Evolutionary conservation across 2,329 filamentous ascomycete species (phyloP).

Genomic region (Aureobasidium sp.): DNA sequence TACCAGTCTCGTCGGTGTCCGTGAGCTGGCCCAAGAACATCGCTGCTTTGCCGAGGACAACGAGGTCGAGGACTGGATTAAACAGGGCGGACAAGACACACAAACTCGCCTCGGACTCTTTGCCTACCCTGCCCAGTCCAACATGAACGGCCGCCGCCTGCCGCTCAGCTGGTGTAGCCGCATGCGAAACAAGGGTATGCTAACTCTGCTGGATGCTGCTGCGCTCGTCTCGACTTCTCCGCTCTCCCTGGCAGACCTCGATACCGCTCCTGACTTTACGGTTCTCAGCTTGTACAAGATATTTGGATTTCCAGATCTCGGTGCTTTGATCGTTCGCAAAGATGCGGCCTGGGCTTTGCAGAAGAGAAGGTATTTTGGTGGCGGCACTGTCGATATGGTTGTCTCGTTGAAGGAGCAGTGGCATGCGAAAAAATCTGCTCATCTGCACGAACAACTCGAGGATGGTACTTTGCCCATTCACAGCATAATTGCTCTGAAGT

Average conservation of each 20-base stretch:
- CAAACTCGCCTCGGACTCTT: slow-evolving; percentile 45
- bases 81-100: slow-evolving; percentile 28
- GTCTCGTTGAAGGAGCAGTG: slow-evolving; percentile 62
- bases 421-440: slow-evolving; percentile 64
- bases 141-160: slow-evolving; percentile 74
- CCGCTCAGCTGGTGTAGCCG: slow-evolving; percentile 59
- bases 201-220: slow-evolving; percentile 75
- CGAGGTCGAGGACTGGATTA: slow-evolving; percentile 58
- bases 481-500: slow-evolving; percentile 72
- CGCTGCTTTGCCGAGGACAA: slow-evolving; percentile 56
- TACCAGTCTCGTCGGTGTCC: slow-evolving; percentile 75
- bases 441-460: slow-evolving; percentile 73
- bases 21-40: slow-evolving; percentile 58
- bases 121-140: slow-evolving; percentile 84
- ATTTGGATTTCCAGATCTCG: slow-evolving; percentile 89
- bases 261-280: slow-evolving; percentile 68
- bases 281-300: slow-evolving; percentile 92
- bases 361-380: slow-evolving; percentile 75
- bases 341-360: slow-evolving; percentile 53
- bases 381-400: slow-evolving; percentile 89
- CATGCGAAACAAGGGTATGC: slow-evolving; percentile 33
- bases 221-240: slow-evolving; percentile 69
- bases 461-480: slow-evolving; percentile 90
- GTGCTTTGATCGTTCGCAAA: slow-evolving; percentile 73
- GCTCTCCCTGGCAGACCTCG: slow-evolving; percentile 57